Evolutionary conservation across 441 rosid species (phyloP), one percentile per base, ranked within the genome.

Genomic region (Euphorbia neoarborescens): DNA sequence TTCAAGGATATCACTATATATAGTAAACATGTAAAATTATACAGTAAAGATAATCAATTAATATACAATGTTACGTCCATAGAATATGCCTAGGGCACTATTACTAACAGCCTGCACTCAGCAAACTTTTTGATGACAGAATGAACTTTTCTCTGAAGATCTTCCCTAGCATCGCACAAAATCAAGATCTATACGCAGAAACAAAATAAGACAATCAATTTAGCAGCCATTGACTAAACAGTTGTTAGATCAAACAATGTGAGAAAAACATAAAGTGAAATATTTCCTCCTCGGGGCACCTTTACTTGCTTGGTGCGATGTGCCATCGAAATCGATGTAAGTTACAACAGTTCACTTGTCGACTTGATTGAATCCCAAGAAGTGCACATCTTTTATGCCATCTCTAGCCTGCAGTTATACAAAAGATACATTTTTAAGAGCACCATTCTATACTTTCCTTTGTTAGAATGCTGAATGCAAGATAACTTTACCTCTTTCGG

Each of bases 291-390:
- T 93, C 98, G 9, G 98, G 53, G 98, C 98, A 79, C 98, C 97
- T 85, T 91, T 91, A 81, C 98, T 91, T 48, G 90, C 87, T 72
- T 97, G 77, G 81, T 91, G 94, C 97, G 97, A 93, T 73, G 84
- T 79, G 25, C 96, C 96, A 2, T 77, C 72, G 35, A 74, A 40
- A 70, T 93, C 98, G 44, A 88, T 83, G 72, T 86, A 93, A 37
- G 98, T 93, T 75, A 93, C 82, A 61, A 97, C 98, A 42, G 98
- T 93, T 78, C 98, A 77, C 81, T 93, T 93, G 79, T 94, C 97
- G 48, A 85, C 91, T 9, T 97, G 98, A 82, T 94, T 91, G 77
- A 94, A 94, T 10, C 97, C 97, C 10, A 94, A 78, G 89, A 94
- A 94, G 75, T 94, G 98, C 40, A 90, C 82, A 82, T 94, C 98